phyloP scores from a whole-genome alignment of 352 stramenopile genomes.

The Pythium folliculosum region DNA sequence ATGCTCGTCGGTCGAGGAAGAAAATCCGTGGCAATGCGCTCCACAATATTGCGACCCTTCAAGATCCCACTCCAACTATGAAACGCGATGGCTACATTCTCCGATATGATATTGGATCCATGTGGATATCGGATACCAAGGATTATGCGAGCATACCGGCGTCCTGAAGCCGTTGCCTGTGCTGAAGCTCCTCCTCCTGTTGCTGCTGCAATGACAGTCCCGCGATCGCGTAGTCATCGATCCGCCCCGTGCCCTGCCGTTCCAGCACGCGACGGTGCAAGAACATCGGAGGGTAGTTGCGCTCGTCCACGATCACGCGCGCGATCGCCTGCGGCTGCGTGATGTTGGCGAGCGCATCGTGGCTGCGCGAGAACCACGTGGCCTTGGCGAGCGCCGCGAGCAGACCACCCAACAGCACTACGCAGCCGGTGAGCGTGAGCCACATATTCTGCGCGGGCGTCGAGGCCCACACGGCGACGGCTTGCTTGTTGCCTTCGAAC shows the following conservation, averaged over 20 bases:
- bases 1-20: background rate
- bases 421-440: conserved; percentile 8
- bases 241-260: background rate
- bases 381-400: background rate
- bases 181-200: background rate
- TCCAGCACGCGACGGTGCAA: conserved; percentile 6
- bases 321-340: conserved; percentile 6
- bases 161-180: background rate
- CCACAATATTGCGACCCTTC: conserved; percentile 6
- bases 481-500: conserved; percentile 20
- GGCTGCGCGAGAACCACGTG: background rate
- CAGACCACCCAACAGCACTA: background rate
- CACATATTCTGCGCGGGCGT: conserved; percentile 15
- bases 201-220: background rate
- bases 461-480: conserved; percentile 5
- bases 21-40: too few species aligned
- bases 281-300: conserved; percentile 7
- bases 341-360: conserved; percentile 4
- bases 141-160: background rate
- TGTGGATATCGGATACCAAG: too few species aligned
- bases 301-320: conserved; percentile 11
- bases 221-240: conserved; percentile 1
- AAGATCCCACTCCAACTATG: background rate
- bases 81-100: background rate
- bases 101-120: too few species aligned